Conservation (phyloP, 768 basidiomycete species). For the Phallus indusiatus region DNA sequence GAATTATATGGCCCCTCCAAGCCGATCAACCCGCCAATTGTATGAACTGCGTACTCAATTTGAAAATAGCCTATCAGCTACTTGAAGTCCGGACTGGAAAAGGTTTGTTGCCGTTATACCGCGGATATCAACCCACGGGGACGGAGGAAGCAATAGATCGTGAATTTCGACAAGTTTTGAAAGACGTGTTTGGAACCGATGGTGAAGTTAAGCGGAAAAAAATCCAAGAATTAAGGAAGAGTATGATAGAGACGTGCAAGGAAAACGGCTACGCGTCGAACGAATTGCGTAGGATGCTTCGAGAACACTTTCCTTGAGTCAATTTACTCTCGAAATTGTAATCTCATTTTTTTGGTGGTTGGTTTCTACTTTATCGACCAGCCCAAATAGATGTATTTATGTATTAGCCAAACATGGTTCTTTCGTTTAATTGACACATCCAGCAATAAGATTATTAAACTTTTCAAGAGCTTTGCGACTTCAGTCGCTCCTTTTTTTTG, state of each 20-base stretch:
- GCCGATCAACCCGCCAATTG: slow-evolving; percentile 19
- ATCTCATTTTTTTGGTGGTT: no score
- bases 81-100: slow-evolving; percentile 16
- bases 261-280: slow-evolving; percentile 2
- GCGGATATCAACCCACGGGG: slow-evolving; percentile 13
- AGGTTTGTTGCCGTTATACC: slow-evolving; percentile 12
- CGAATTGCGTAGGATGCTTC: background rate
- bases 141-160: slow-evolving; percentile 15
- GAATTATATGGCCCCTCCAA: slow-evolving; percentile 21
- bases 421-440: background rate
- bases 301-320: background rate
- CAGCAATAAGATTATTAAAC: slow-evolving; percentile 33
- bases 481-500: slow-evolving; percentile 39
- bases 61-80: slow-evolving; percentile 11
- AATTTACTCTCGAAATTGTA: no score
- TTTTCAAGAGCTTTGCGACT: slow-evolving; percentile 42
- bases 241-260: slow-evolving; percentile 1
- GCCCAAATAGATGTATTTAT: no score
- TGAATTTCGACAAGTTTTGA: slow-evolving; percentile 15
- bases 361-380: no score
- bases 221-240: slow-evolving; percentile 8
- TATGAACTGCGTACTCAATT: slow-evolving; percentile 12
- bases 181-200: slow-evolving; percentile 16
- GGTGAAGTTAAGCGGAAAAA: slow-evolving; percentile 17
- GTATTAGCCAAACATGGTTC: no score